A percentile compares a stretch with the other conserved stretches of the same genome.
These are phyloP conservation scores for Gymnopilus dilepis DNA, from an alignment of 768 basidiomycete species.

Conservation along the genomic window DNA sequence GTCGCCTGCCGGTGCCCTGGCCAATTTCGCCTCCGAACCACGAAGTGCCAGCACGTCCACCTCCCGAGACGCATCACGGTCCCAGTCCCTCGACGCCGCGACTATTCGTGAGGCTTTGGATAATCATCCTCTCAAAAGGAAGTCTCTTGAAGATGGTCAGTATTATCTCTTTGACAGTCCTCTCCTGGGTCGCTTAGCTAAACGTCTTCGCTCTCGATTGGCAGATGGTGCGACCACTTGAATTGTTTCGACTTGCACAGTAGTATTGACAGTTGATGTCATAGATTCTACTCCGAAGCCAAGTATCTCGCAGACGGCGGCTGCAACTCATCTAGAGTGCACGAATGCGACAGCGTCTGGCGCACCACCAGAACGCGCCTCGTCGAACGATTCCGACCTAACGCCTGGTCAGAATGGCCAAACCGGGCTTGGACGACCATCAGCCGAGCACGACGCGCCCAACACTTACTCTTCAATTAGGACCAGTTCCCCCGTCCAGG, in stretches of 20 bases:
- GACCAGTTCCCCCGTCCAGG: neutral
- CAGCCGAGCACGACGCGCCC: constrained; percentile 11
- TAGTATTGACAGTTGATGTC: neutral
- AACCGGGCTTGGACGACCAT: constrained; percentile 13
- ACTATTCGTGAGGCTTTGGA: constrained; percentile 1
- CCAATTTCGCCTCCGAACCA: constrained; percentile 3
- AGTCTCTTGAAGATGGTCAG: constrained; percentile 12
- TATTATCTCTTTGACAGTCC: neutral
- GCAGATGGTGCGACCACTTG: constrained; percentile 18
- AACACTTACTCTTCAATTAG: neutral
- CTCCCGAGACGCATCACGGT: constrained; percentile 5
- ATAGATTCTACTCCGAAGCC: constrained; percentile 18
- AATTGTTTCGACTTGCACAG: neutral
- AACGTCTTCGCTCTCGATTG: neutral
- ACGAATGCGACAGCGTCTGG: neutral
- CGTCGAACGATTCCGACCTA: neutral
- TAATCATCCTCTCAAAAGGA: constrained; percentile 11
- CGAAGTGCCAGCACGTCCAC: neutral
- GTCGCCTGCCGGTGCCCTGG: constrained; percentile 25
- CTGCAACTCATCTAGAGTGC: neutral
- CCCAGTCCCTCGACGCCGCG: constrained; percentile 1
- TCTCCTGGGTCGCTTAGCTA: neutral
- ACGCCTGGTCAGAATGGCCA: constrained; percentile 20
- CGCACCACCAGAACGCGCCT: constrained; percentile 5
- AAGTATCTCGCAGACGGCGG: constrained; percentile 6